Base-by-base conservation (phyloP, 345 rosid species). In the Raphanus raphanistrum region DNA sequence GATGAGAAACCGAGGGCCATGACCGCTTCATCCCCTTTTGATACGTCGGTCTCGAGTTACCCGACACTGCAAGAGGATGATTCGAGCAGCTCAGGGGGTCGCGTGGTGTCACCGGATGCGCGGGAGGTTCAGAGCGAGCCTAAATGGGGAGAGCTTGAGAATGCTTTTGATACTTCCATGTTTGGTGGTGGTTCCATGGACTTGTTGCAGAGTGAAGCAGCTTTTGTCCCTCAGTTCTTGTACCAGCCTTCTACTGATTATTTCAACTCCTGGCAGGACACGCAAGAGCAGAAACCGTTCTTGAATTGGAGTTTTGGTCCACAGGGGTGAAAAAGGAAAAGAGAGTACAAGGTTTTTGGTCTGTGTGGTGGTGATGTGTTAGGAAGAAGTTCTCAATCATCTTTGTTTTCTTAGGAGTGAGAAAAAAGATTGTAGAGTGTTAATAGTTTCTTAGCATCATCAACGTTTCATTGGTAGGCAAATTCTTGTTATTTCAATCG, bases 71-170 rank as follows among this genome's bases (percentile, higher is more conserved):
- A 85, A 31, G 84, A 89, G 7, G 85, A 89, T 3, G 91, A 92
- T 28, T 87, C 97, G 3, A 90, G 97, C 70, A 70, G 88, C 75
- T 92, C 97, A 8, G 97, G 93, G 81, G 97, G 93, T 84, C 92
- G 84, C 11, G 92, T 82, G 28, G 74, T 87, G 4, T 88, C 97
- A 1, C 93, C 93, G 0, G 94, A 87, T 50, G 68, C 76, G 45
- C 59, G 74, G 70, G 95, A 90, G 84, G 97, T 88, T 32, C 89
- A 88, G 76, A 92, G 97, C 6, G 77, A 84, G 61, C 83, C 86
- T 15, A 85, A 78, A 38, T 85, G 91, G 93, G 75, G 76, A 7
- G 83, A 76, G 33, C 27, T 74, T 0, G 84, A 74, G 4, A 75
- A 63, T 48, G 63, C 83, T 63, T 80, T 83, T 65, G 87, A 86